A percentile compares a stretch with the other conserved stretches of the same genome.
These are phyloP conservation scores for Lasiosphaeria ovina DNA, from an alignment of 495 filamentous ascomycete genomes.

Conservation along the genomic window DNA sequence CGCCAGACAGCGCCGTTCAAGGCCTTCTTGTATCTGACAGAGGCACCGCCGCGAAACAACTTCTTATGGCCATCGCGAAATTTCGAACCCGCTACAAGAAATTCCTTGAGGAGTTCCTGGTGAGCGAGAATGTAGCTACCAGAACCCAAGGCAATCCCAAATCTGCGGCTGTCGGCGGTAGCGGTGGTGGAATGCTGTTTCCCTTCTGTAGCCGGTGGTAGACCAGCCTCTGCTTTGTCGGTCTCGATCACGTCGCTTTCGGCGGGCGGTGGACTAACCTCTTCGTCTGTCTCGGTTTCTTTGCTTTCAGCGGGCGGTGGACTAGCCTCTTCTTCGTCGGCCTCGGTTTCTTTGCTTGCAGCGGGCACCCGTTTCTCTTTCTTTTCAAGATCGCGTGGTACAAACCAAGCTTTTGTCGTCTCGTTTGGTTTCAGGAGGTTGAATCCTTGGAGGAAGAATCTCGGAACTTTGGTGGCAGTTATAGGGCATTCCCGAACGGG, in stretches of 20 bases:
- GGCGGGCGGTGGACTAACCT: background rate
- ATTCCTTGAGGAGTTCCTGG: slow-evolving; percentile 16
- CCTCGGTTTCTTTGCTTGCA: background rate
- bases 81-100: background rate
- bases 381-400: slow-evolving; percentile 51
- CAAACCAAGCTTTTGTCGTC: slow-evolving; percentile 53
- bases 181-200: background rate
- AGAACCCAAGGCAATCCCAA: background rate
- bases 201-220: background rate
- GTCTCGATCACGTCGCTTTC: background rate
- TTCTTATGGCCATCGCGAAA: slow-evolving; percentile 2
- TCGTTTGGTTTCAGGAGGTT: slow-evolving; percentile 56
- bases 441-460: slow-evolving; percentile 62
- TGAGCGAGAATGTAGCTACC: background rate
- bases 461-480: slow-evolving; percentile 58
- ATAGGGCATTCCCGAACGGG: slow-evolving; percentile 60
- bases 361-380: slow-evolving; percentile 3
- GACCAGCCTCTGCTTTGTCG: background rate
- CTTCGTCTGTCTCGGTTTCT: background rate
- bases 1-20: slow-evolving; percentile 52
- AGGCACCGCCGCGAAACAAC: slow-evolving; percentile 1
- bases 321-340: background rate
- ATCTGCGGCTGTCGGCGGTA: background rate
- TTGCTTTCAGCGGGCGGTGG: background rate
- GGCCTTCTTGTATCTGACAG: too few species aligned